Conservation (phyloP, 2,329 filamentous ascomycete species). For the Ceratocystis cacaofunesta region DNA sequence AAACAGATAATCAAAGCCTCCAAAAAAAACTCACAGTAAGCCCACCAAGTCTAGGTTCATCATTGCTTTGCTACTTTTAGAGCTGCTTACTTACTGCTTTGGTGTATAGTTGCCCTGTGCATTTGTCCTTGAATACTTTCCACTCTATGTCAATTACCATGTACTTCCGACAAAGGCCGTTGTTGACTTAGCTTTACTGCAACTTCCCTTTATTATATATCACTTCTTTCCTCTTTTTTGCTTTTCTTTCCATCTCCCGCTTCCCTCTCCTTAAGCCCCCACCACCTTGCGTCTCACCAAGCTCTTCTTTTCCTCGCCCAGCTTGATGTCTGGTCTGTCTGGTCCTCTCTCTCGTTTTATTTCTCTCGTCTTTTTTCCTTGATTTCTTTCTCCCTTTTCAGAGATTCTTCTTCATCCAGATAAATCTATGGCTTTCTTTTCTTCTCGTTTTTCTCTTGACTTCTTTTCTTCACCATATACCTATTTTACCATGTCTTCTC, state of each 20-base stretch:
- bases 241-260: neutral
- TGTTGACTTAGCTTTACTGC: neutral
- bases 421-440: neutral
- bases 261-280: neutral
- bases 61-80: neutral
- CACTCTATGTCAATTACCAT: neutral
- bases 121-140: neutral
- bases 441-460: neutral
- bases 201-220: slow-evolving; percentile 6
- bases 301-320: neutral
- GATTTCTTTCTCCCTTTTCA: neutral
- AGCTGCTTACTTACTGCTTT: neutral
- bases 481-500: neutral
- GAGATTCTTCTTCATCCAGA: no score
- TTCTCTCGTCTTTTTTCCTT: neutral
- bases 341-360: no score
- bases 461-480: neutral
- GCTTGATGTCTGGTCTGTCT: no score
- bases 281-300: neutral
- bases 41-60: neutral
- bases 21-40: neutral
- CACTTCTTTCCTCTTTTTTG: neutral
- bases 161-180: neutral
- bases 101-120: neutral
- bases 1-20: neutral